Evolutionary conservation across 75 land plant genomes (phyloP).

Genomic region (Azolla pinnata): DNA sequence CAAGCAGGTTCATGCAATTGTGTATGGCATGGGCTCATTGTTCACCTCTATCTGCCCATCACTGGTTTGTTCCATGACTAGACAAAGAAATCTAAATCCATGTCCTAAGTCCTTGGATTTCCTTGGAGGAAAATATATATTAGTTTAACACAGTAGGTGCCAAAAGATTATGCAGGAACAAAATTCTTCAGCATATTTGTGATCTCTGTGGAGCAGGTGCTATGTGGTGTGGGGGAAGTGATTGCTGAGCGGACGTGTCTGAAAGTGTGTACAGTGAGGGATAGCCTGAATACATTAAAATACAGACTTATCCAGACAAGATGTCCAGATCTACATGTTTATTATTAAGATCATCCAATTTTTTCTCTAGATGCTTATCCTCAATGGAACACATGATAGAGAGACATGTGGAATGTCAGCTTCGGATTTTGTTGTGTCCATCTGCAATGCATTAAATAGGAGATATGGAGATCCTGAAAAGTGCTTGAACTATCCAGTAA

Average conservation of each 20-base stretch:
- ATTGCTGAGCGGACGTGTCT: conserved; percentile 58
- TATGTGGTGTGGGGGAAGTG: conserved; percentile 75
- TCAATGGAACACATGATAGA: conserved; percentile 88
- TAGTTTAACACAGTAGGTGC: too few species aligned
- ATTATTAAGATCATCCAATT: too few species aligned
- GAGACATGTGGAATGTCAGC: conserved; percentile 83
- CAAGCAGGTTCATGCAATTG: conserved; percentile 63
- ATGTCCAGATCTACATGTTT: too few species aligned
- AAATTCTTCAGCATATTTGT: neutral
- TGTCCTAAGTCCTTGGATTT: too few species aligned
- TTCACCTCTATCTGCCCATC: conserved; percentile 97
- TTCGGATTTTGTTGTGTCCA: conserved; percentile 76
- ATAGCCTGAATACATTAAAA: too few species aligned
- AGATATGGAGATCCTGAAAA: conserved; percentile 54
- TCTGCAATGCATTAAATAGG: conserved; percentile 81
- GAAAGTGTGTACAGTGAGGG: conserved; percentile 38
- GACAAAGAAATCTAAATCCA: neutral
- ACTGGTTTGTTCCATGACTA: conserved; percentile 36
- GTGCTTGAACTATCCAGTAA: conserved; percentile 46
- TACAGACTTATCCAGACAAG: too few species aligned
- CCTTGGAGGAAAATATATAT: too few species aligned
- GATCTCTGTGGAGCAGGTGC: conserved; percentile 41
- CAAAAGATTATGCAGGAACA: neutral
- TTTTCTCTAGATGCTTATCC: conserved; percentile 64
- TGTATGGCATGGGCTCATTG: conserved; percentile 97